Base-by-base conservation (phyloP, 2,329 filamentous ascomycete species). In the Immersiporthe knoxdaviesiana region DNA sequence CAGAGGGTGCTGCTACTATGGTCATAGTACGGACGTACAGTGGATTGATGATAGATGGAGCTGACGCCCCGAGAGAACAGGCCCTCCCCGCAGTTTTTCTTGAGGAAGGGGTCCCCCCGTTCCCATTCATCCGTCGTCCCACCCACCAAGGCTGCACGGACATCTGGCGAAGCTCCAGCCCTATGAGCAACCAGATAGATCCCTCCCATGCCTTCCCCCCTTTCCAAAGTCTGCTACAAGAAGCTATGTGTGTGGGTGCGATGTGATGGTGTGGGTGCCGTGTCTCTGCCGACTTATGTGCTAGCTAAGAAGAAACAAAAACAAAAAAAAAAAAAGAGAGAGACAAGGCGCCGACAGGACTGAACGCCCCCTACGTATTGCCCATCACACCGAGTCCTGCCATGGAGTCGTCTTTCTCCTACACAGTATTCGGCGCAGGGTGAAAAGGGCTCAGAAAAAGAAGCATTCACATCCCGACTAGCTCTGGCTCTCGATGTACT, bases 151-250 rank as follows among this genome's bases (percentile, higher is more conserved):
- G 60, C 39, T 44, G 60, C 60, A 63, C 60, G 24, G 60, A 39
- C 60, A 30, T 63, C 39, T 63, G 14, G 41, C 60, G 41, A 63
- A 63, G 60, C 24, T 64, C 62, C 62, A 64, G 62, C 62, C 62
- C 62, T 64, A 64, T 47, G 62, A 32, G 44, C 44, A 52, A n/a
- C n/a, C n/a, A n/a, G n/a, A n/a, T n/a, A n/a, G n/a, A n/a, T n/a
- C n/a, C n/a, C n/a, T n/a, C n/a, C n/a, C n/a, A n/a, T n/a, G n/a
- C n/a, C n/a, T n/a, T 16, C 62, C 39, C 21, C 6, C 12, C 41
- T 44, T 27, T n/a, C 44, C 24, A 64, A 30, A 12, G n/a, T n/a
- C 60, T 63, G 11, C 27, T 18, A 27, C 61, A 63, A 54, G 50
- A 56, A 56, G 30, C 56, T 59, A 30, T 37, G 16, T 6, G 30